Conservation (phyloP, 1,139 yeast species). For the Waltiozyma sp. region DNA sequence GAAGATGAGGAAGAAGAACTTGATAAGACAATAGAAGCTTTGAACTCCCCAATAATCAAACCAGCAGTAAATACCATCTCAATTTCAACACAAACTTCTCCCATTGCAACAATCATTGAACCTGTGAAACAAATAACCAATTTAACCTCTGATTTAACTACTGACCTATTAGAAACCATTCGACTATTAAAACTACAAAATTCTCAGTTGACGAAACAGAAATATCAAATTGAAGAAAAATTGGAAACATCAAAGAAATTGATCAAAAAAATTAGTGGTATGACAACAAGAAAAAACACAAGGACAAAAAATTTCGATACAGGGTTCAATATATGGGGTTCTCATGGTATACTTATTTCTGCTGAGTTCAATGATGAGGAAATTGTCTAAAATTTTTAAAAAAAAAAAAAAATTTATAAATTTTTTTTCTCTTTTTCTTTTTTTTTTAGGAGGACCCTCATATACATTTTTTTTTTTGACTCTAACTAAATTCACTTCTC, state of each 20-base stretch:
- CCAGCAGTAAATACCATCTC: background rate
- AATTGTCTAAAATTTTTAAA: background rate
- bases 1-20: background rate
- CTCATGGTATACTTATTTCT: no score
- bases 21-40: background rate
- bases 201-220: background rate
- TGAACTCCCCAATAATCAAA: background rate
- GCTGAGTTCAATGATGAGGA: no score
- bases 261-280: no score
- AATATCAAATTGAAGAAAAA: background rate
- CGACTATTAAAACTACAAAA: background rate
- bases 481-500: conserved; percentile 48
- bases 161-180: background rate
- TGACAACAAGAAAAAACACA: background rate
- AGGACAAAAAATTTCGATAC: no score
- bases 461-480: no score
- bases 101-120: background rate
- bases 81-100: background rate
- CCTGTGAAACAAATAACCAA: background rate
- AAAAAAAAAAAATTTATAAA: no score
- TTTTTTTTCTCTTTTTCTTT: no score
- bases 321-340: no score
- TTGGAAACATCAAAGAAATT: background rate
- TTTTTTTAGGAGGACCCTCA: no score
- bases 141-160: background rate